Base-by-base conservation (phyloP, 495 filamentous ascomycete species). In the Penicillium pancosmium region DNA sequence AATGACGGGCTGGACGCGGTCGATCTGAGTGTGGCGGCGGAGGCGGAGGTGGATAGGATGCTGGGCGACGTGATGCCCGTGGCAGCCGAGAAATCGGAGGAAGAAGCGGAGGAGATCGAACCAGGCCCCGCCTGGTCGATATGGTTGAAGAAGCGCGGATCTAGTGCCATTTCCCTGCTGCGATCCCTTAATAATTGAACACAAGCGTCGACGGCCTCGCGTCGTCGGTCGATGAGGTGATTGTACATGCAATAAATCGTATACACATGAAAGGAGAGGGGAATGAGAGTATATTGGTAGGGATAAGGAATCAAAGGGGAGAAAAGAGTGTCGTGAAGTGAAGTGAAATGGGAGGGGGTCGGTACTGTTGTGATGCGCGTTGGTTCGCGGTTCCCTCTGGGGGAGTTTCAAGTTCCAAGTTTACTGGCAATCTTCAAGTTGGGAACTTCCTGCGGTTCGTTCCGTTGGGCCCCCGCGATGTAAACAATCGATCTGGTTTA, bases 1-100 rank as follows among this genome's bases (percentile, higher is more conserved):
- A 94, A 71, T 36, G 88, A 92, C 33, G 80, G 84, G 63, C 74
- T 84, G 21, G 83, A 84, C 4, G 78, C 79, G 41, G 71, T 77
- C 10, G 78, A 83, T 59, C 69, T 67, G 55, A 82, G 62, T 3
- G 68, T 60, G 23, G 84, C 84, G 12, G 85, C 85, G 46, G 86
- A 90, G 48, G 86, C 87, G 54, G 78, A 84, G 33, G 83, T 87
- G 56, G 79, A 83, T 50, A 82, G 65, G 55, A 69, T 59, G 21
- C 75, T 74, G 1, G 78, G 76, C 27, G 70, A 75, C 2, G 80
- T 83, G 53, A 82, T 82, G 13, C 80, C 81, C 6, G 82, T 83
- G 51, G 83, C 74, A 44, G 78, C 78, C 27, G 82, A 84, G 33
- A 67, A 62, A 50, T 78, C 80, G 66, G 80, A 80, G 5, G 84